Conservation (phyloP, 331 rosid genomes). For the Malus hybrid region DNA sequence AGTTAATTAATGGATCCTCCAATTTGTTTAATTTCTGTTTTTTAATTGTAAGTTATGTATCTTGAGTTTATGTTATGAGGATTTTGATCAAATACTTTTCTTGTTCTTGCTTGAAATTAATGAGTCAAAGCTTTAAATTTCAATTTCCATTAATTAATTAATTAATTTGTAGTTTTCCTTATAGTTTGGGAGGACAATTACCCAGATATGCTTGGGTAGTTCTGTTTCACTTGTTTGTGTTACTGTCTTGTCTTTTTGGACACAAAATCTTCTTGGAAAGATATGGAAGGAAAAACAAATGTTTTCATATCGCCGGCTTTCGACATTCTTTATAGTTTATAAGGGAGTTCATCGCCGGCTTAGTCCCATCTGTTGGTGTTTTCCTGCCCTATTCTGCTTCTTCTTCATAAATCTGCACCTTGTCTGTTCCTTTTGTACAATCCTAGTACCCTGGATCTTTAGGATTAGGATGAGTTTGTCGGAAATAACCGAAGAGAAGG, state of each 20-base stretch:
- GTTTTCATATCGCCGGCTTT: slow-evolving; percentile 18
- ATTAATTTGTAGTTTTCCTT: background rate
- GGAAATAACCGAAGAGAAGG: slow-evolving; percentile 49
- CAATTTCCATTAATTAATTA: background rate
- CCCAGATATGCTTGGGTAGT: background rate
- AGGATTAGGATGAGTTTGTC: slow-evolving; percentile 12
- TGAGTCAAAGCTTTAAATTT: background rate
- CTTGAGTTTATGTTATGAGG: background rate
- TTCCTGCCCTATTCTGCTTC: slow-evolving; percentile 3
- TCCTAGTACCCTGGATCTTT: background rate
- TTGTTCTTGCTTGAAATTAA: background rate
- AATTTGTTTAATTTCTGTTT: background rate
- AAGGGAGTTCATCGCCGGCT: background rate
- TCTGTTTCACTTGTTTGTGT: background rate
- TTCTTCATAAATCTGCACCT: slow-evolving; percentile 14
- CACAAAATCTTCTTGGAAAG: background rate
- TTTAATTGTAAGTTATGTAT: background rate
- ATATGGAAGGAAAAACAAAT: background rate
- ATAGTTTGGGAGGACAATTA: background rate
- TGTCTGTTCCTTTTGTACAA: background rate
- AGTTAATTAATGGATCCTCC: background rate
- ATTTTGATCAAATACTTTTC: background rate
- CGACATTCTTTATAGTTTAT: background rate
- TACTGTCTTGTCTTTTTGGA: background rate
- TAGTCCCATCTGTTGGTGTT: background rate